These are phyloP conservation scores for Chaetomium strumarium DNA, from an alignment of 2,329 filamentous ascomycete species.

Conservation along the genomic window DNA sequence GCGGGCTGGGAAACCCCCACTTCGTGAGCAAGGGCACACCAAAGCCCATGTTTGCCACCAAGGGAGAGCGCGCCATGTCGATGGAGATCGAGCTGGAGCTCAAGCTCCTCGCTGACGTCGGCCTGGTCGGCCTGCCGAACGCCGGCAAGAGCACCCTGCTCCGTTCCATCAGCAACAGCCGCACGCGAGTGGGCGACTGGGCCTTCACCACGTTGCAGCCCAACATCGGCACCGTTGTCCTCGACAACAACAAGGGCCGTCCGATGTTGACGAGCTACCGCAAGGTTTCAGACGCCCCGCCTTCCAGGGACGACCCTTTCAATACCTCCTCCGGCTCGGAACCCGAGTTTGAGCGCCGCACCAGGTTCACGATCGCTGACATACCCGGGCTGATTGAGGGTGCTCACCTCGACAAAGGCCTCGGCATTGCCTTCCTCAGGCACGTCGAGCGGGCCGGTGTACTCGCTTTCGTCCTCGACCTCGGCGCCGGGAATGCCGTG, in stretches of 20 bases:
- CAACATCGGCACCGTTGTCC: conserved; percentile 90
- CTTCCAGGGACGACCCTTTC: conserved; percentile 27
- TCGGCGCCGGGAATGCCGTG: conserved; percentile 73
- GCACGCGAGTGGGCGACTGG: conserved; percentile 87
- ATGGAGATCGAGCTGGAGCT: conserved; percentile 83
- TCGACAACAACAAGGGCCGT: conserved; percentile 79
- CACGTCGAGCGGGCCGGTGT: conserved; percentile 93
- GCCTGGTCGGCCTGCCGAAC: conserved; percentile 89
- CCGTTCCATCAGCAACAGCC: conserved; percentile 79
- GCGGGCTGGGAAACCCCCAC: conserved; percentile 88
- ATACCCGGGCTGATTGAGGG: conserved; percentile 91
- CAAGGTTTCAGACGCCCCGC: conserved; percentile 36
- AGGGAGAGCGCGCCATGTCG: conserved; percentile 71
- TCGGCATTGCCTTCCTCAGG: conserved; percentile 85
- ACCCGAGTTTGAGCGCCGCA: conserved; percentile 52
- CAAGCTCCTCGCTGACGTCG: conserved; percentile 91
- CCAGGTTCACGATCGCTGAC: conserved; percentile 87
- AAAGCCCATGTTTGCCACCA: conserved; percentile 81
- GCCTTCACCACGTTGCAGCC: conserved; percentile 94
- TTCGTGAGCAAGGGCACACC: conserved; percentile 72
- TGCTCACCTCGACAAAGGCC: conserved; percentile 83
- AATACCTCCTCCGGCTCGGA: conserved; percentile 36
- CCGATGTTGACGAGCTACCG: conserved; percentile 45
- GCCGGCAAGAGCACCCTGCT: conserved; percentile 93
- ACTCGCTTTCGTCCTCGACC: conserved; percentile 87